A percentile compares a stretch with the other conserved stretches of the same genome.
Evolutionary conservation across 1,284 basidiomycete genomes (phyloP).

Genomic region (Cutaneotrichosporon sp.): DNA sequence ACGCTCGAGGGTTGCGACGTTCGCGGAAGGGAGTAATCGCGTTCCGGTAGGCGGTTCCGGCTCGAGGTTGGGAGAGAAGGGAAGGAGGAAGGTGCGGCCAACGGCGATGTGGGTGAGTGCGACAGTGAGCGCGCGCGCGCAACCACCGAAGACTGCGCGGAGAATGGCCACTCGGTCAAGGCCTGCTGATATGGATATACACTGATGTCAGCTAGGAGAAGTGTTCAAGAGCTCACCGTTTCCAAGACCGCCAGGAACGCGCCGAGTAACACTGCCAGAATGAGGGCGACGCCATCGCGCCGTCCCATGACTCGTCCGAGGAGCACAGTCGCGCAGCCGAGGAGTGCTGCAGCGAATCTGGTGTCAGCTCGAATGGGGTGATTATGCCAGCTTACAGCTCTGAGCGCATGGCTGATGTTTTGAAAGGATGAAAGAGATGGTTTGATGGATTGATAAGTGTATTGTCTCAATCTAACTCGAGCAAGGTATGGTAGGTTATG

Average conservation of each 20-base stretch:
- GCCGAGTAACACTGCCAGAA: background rate
- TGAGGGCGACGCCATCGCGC: constrained; percentile 1
- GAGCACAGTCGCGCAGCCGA: background rate
- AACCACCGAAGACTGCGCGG: background rate
- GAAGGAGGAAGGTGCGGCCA: background rate
- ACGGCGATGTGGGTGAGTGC: constrained; percentile 8
- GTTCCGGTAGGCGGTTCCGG: background rate
- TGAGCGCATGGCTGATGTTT: constrained; percentile 1
- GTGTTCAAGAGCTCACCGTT: background rate
- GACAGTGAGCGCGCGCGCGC: background rate
- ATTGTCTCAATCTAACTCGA: background rate
- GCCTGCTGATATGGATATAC: background rate
- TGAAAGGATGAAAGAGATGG: background rate
- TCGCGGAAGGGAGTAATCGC: background rate
- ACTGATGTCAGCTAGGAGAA: background rate
- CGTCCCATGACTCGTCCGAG: background rate
- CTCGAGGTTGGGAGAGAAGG: background rate
- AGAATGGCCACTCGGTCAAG: background rate
- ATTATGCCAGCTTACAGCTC: background rate
- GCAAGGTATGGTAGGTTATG: background rate
- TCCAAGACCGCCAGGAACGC: background rate
- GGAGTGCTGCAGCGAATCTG: background rate
- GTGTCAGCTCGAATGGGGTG: too few relatives aligned
- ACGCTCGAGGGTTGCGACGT: constrained; percentile 31
- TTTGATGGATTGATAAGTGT: background rate